Conservation (phyloP, 805 yeast species). For the Metschnikowia kofuensis region DNA sequence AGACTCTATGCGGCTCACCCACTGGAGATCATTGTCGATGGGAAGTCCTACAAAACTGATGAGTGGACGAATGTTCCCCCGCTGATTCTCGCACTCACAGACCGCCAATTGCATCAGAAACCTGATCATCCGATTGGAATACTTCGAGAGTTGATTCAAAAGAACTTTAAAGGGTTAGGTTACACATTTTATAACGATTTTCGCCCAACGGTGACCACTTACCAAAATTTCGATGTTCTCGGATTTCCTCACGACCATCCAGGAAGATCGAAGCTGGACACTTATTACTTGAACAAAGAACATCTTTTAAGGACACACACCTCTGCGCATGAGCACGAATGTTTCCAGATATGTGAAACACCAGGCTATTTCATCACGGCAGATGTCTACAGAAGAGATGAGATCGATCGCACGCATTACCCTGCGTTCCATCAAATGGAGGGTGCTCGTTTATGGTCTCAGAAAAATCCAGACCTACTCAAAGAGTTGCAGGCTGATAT, state of each 20-base stretch:
- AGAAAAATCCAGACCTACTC: constrained; percentile 46
- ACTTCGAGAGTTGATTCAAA: constrained; percentile 68
- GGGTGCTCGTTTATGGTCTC: constrained; percentile 86
- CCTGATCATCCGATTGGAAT: constrained; percentile 89
- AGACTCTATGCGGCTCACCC: constrained; percentile 21
- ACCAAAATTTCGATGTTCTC: constrained; percentile 85
- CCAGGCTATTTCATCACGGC: constrained; percentile 93
- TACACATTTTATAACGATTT: constrained; percentile 78
- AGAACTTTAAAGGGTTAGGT: constrained; percentile 60
- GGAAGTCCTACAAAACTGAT: constrained; percentile 56
- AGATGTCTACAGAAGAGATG: constrained; percentile 94
- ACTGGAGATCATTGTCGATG: constrained; percentile 39
- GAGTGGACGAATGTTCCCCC: constrained; percentile 85
- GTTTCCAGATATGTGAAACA: constrained; percentile 62
- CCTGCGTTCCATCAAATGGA: constrained; percentile 98
- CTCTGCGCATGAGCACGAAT: constrained; percentile 92
- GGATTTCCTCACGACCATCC: constrained; percentile 93
- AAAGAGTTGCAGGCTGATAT: constrained; percentile 47
- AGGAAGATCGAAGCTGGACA: constrained; percentile 88
- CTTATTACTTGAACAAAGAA: constrained; percentile 79
- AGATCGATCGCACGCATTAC: constrained; percentile 92
- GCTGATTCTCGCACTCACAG: constrained; percentile 63
- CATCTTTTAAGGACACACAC: constrained; percentile 87
- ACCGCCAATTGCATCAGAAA: constrained; percentile 69
- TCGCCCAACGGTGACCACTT: constrained; percentile 76